Base-by-base conservation (phyloP, 2,329 filamentous ascomycete species). In the Xylaria sp. region DNA sequence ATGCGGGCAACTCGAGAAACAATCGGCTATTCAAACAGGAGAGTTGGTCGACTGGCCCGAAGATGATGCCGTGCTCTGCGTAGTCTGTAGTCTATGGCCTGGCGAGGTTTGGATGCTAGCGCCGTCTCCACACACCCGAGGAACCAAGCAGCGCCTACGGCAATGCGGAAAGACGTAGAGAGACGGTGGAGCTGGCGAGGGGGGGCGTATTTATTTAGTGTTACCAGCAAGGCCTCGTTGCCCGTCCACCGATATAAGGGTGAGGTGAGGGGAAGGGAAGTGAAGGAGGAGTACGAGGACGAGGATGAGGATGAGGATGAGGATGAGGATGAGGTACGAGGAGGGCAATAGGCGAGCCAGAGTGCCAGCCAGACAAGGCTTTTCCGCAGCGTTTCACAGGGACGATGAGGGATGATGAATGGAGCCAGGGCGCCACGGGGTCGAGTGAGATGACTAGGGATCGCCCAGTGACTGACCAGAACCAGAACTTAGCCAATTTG, bases 371-470 rank as follows among this genome's bases (percentile, higher is more conserved):
- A 63, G 49, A 58, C 66, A 71, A 69, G 68, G 62, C 69, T 71
- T 66, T 60, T 66, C 66, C 36, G 55, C 62, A 33, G 62, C 52
- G 66, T 66, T 70, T 70, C 64, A 61, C 68, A 65, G 63, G 28
- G 62, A 71, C 59, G 65, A 71, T 66, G 69, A 69, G 66, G 66
- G 66, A 69, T 66, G 69, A 69, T 66, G 62, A 51, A 66, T 66
- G 66, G 65, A 60, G 69, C 41, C 46, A 57, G 55, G 66, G 55
- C 62, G 66, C 62, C 54, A 68, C 68, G 68, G 68, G 66, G 69
- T 68, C 46, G 10, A 63, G 62, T 61, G 68, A 68, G 66, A 68
- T 68, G 65, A 66, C 66, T 46, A 68, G 51, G 59, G 39, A 51
- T 46, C 20, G 46, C 20, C 59, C 49, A 66, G 25, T 48, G 13